Evolutionary conservation across 2,329 filamentous ascomycete genomes (phyloP).

Genomic region (Zasmidium cellare): DNA sequence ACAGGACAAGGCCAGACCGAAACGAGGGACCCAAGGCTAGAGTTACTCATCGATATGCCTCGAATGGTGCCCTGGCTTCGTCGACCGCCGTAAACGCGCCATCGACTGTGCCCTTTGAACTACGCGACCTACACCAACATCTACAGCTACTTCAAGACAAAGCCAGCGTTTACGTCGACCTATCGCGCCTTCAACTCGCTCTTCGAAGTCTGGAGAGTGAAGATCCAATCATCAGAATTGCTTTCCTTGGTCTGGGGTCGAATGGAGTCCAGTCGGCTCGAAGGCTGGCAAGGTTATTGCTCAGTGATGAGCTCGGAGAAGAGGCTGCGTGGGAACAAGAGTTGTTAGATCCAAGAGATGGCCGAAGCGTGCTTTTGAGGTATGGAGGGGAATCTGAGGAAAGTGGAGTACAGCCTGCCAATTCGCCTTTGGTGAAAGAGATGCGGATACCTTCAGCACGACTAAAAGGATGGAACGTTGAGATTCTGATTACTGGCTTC

Average conservation of each 20-base stretch:
- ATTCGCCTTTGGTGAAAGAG: slow-evolving; percentile 57
- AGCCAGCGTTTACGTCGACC: slow-evolving; percentile 63
- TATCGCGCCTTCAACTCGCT: slow-evolving; percentile 71
- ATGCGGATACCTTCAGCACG: slow-evolving; percentile 63
- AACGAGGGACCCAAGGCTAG: background rate
- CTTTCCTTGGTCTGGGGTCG: slow-evolving; percentile 43
- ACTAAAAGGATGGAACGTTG: slow-evolving; percentile 62
- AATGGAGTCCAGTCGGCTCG: slow-evolving; percentile 55
- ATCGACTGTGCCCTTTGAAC: slow-evolving; percentile 53
- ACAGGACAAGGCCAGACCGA: background rate
- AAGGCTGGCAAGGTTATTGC: slow-evolving; percentile 63
- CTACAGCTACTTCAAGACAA: slow-evolving; percentile 62
- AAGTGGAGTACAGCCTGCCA: slow-evolving; percentile 45
- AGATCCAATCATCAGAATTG: slow-evolving; percentile 56
- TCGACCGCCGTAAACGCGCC: slow-evolving; percentile 55
- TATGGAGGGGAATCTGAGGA: slow-evolving; percentile 57
- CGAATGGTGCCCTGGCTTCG: slow-evolving; percentile 47
- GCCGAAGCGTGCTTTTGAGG: slow-evolving; percentile 43
- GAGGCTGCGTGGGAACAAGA: slow-evolving; percentile 46
- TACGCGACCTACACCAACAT: slow-evolving; percentile 59
- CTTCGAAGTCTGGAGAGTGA: slow-evolving; percentile 62
- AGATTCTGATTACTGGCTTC: slow-evolving; percentile 60
- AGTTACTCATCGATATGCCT: slow-evolving; percentile 12
- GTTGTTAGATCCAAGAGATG: slow-evolving; percentile 37
- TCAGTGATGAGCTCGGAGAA: slow-evolving; percentile 47